Evolutionary conservation across 805 yeast genomes (phyloP), one percentile per base, ranked within the genome.

Genomic region (Yarrowia osloensis): DNA sequence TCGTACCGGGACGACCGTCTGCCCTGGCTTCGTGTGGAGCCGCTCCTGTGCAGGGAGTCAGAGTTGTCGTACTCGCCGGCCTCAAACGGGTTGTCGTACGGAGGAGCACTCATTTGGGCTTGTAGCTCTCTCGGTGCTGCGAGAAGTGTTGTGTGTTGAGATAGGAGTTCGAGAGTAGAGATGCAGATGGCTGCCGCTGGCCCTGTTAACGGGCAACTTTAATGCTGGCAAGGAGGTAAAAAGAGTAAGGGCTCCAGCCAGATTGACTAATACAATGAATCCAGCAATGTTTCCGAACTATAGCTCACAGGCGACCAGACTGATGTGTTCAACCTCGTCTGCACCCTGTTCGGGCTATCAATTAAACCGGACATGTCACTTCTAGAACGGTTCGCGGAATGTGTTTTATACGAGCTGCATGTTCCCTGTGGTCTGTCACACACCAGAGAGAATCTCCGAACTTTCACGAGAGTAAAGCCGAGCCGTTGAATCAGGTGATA

Each of bases 1-100:
- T 61, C 66, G 33, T 61, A 61, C 33, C 42, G 49, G 12, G 66
- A 61, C 22, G 66, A 61, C n/a, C 66, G 52, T 33, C 66, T 61
- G 40, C 52, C 47, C 29, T 44, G 54, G 40, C 54, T 40, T n/a
- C 54, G 33, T 5, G 24, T 28, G n/a, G 66, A 46, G 54, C 39
- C 29, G 8, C 44, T 44, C 24, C 66, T 9, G 12, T 46, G 54
- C 24, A 31, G 54, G 21, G 49, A 57, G 44, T 37, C 61, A 17
- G 42, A 24, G 24, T 17, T 35, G 22, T 57, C 63, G 49, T 57
- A 57, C 63, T 40, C 63, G 28, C 49, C 63, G n/a, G 9, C 19
- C 42, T 57, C 63, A 19, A 57, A 57, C 19, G 63, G 63, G 63
- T 57, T 57, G 13, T 57, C 63, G 47, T 40, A 39, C 49, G 63